Evolutionary conservation across 1,284 basidiomycete genomes (phyloP).

Genomic region (Pseudozyma thailandica): DNA sequence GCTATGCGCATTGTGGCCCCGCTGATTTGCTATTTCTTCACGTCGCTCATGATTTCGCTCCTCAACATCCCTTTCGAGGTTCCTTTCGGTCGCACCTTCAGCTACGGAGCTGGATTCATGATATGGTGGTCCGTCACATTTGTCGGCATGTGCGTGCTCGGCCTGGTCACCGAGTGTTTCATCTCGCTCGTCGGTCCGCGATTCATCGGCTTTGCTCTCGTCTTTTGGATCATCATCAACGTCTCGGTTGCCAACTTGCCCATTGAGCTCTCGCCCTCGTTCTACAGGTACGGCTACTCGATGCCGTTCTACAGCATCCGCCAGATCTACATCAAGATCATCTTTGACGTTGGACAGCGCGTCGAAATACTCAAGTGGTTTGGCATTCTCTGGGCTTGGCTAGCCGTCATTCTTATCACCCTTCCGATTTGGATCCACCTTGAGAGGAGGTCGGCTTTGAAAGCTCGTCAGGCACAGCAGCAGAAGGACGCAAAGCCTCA

Average conservation of each 20-base stretch:
- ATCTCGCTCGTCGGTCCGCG: conserved; percentile 53
- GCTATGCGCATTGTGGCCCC: conserved; percentile 55
- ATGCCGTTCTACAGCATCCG: conserved; percentile 64
- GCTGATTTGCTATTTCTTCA: conserved; percentile 46
- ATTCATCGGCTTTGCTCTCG: conserved; percentile 58
- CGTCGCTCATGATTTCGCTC: conserved; percentile 61
- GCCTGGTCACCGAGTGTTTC: conserved; percentile 53
- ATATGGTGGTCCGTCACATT: conserved; percentile 56
- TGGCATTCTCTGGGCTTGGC: conserved; percentile 64
- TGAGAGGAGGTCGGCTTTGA: conserved; percentile 33
- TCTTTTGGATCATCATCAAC: conserved; percentile 63
- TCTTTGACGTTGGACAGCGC: conserved; percentile 59
- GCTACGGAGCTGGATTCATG: conserved; percentile 64
- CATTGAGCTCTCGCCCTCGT: conserved; percentile 42
- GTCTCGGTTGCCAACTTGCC: conserved; percentile 56
- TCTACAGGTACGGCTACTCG: conserved; percentile 59
- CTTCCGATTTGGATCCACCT: conserved; percentile 58
- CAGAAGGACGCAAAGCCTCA: conserved; percentile 2
- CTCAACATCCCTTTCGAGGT: conserved; percentile 63
- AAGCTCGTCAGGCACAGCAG: conserved; percentile 29
- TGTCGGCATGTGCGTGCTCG: conserved; percentile 56
- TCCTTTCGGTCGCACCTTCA: conserved; percentile 49
- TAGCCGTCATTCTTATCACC: conserved; percentile 52
- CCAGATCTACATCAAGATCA: conserved; percentile 56
- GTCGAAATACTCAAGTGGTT: conserved; percentile 57